These are phyloP conservation scores for Sporisorium scitamineum DNA, from an alignment of 1,284 basidiomycete species.

Conservation along the genomic window DNA sequence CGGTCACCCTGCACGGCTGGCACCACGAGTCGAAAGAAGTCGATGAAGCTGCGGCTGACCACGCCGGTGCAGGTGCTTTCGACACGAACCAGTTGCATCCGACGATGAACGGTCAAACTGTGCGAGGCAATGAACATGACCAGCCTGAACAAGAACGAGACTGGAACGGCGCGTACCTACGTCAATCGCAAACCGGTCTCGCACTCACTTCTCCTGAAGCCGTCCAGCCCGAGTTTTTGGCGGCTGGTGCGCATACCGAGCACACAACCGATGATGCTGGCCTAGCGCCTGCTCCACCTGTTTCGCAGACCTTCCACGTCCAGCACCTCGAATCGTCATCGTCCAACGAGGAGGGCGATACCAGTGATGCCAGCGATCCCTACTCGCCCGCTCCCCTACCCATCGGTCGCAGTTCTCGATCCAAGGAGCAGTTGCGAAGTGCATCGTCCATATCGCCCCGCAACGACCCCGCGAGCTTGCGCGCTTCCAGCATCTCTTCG, in stretches of 20 bases:
- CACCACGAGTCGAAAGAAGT: conserved; percentile 2
- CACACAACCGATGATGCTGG: not conserved
- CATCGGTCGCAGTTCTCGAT: conserved; percentile 36
- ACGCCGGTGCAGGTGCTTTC: not conserved
- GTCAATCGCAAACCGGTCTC: conserved; percentile 33
- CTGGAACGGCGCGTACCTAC: conserved; percentile 11
- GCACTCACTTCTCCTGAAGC: conserved; percentile 34
- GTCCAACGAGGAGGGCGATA: conserved; percentile 12
- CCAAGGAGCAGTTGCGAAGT: conserved; percentile 32
- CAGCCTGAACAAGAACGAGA: conserved; percentile 15
- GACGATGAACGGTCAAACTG: not conserved
- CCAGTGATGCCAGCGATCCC: conserved; percentile 28
- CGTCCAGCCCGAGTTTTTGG: conserved; percentile 28
- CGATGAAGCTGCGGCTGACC: not conserved
- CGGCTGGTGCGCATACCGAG: not conserved
- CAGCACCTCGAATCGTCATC: conserved; percentile 28
- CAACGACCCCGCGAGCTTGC: conserved; percentile 21
- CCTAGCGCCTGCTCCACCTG: not conserved
- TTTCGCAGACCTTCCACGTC: conserved; percentile 11
- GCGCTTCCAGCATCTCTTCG: conserved; percentile 27
- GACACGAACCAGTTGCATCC: not conserved
- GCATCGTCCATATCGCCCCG: conserved; percentile 29
- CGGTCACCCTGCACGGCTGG: conserved; percentile 11
- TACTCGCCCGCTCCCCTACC: conserved; percentile 40
- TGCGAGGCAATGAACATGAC: not conserved